These are phyloP conservation scores for Trifolium repens DNA, from an alignment of 306 rosid genomes.

Conservation along the genomic window DNA sequence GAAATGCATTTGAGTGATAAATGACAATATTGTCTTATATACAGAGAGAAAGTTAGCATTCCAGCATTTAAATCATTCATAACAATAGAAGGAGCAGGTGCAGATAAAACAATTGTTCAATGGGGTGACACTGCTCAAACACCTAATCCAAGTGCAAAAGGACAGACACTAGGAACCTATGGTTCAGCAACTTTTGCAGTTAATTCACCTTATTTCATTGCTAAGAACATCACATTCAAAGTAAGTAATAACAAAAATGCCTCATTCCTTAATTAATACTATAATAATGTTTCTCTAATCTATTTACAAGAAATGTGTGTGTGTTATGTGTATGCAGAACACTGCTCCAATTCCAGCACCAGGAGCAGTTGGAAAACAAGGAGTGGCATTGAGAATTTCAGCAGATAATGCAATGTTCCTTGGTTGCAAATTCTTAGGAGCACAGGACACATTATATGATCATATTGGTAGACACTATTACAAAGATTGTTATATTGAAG, in stretches of 20 bases:
- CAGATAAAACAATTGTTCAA: conserved; percentile 88
- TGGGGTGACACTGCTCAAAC: conserved; percentile 99
- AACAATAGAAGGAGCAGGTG: conserved; percentile 94
- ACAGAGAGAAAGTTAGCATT: conserved; percentile 86
- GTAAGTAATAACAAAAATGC: conserved; percentile 41
- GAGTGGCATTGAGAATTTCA: conserved; percentile 72
- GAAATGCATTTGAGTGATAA: background rate
- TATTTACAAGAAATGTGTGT: background rate
- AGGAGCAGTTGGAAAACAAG: conserved; percentile 79
- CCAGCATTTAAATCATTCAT: conserved; percentile 82
- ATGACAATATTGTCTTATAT: background rate
- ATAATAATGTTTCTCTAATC: background rate
- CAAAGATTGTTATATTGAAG: conserved; percentile 69
- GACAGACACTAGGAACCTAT: conserved; percentile 76
- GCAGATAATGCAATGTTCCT: conserved; percentile 63
- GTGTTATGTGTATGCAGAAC: conserved; percentile 49
- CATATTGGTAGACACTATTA: conserved; percentile 75
- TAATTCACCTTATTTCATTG: conserved; percentile 87
- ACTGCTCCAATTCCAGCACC: conserved; percentile 74
- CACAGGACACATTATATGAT: conserved; percentile 77
- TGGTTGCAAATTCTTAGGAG: conserved; percentile 69
- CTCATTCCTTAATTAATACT: background rate
- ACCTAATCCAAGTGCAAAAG: conserved; percentile 67
- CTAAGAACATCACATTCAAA: conserved; percentile 93
- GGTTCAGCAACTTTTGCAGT: conserved; percentile 93